A percentile compares a stretch with the other conserved stretches of the same genome.
Evolutionary conservation across 352 stramenopile genomes (phyloP).

Genomic region (Globisporangium paroecandrum): DNA sequence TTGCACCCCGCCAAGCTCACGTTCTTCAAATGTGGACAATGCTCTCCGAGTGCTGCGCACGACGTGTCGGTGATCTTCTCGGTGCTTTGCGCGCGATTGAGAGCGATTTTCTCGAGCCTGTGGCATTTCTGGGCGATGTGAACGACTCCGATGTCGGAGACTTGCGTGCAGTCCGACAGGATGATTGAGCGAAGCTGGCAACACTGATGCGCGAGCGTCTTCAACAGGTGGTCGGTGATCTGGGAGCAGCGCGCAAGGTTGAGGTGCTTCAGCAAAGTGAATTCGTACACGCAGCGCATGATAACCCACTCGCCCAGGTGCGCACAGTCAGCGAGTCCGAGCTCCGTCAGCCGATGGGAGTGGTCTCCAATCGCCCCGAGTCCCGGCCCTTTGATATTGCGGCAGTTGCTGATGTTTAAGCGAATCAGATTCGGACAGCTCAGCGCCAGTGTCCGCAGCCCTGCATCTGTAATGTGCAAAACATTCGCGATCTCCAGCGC

Average conservation of each 20-base stretch:
- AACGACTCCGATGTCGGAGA: constrained; percentile 86
- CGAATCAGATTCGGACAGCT: constrained; percentile 43
- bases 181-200: constrained; percentile 58
- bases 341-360: constrained; percentile 31
- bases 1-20: constrained; percentile 84
- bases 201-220: constrained; percentile 75
- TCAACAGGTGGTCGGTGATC: constrained; percentile 82
- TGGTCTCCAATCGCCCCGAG: constrained; percentile 63
- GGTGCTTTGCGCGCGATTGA: constrained; percentile 49
- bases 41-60: constrained; percentile 73
- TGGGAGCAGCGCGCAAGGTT: constrained; percentile 78
- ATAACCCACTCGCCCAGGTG: constrained; percentile 71
- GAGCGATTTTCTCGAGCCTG: constrained; percentile 70
- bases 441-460: constrained; percentile 45
- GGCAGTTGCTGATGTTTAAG: constrained; percentile 52
- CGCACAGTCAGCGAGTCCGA: constrained; percentile 50
- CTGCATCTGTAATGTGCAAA: constrained; percentile 47
- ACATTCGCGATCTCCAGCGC: constrained; percentile 51
- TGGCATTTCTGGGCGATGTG: constrained; percentile 73
- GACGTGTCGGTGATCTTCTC: constrained; percentile 88
- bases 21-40: constrained; percentile 42
- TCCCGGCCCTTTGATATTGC: constrained; percentile 47
- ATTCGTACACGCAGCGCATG: constrained; percentile 61
- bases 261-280: constrained; percentile 41
- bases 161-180: constrained; percentile 68